These are phyloP conservation scores for Hypoxylon sp. DNA, from an alignment of 2,329 filamentous ascomycete species.

Conservation along the genomic window DNA sequence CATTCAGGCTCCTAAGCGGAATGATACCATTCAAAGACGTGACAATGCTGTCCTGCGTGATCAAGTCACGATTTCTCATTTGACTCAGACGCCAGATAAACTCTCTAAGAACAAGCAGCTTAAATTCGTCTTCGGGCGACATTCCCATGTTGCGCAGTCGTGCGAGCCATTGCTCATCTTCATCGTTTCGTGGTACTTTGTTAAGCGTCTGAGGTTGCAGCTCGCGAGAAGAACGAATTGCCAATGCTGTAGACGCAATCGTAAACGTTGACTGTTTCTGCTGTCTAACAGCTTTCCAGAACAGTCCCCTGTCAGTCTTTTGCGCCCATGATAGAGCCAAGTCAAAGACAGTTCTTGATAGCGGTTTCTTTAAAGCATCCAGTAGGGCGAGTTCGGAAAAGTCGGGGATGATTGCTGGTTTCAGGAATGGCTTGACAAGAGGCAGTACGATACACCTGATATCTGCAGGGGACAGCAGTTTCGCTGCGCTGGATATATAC, in stretches of 20 bases:
- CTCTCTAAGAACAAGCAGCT: conserved; percentile 86
- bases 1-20: conserved; percentile 79
- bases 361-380: conserved; percentile 85
- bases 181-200: conserved; percentile 82
- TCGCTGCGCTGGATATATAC: conserved; percentile 83
- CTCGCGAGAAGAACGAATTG: conserved; percentile 70
- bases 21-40: conserved; percentile 78
- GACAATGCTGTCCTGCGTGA: conserved; percentile 59
- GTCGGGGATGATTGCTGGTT: conserved; percentile 74
- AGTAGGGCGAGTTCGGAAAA: conserved; percentile 82
- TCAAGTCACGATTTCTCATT: conserved; percentile 72
- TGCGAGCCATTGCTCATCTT: conserved; percentile 94
- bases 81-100: conserved; percentile 91
- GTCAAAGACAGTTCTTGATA: conserved; percentile 86
- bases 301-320: conserved; percentile 84
- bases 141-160: conserved; percentile 89
- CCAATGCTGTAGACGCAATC: conserved; percentile 70
- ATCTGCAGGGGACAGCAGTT: conserved; percentile 83
- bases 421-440: conserved; percentile 85
- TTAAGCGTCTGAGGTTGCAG: conserved; percentile 70
- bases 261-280: conserved; percentile 76
- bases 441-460: conserved; percentile 87
- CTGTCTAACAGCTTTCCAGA: conserved; percentile 85
- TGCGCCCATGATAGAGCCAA: conserved; percentile 88
- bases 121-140: conserved; percentile 86